Percentiles rank a stretch among this genome's conserved stretches.
Evolutionary conservation across 805 yeast species (phyloP).

Genomic region (Zygosaccharomyces gambellarensis): DNA sequence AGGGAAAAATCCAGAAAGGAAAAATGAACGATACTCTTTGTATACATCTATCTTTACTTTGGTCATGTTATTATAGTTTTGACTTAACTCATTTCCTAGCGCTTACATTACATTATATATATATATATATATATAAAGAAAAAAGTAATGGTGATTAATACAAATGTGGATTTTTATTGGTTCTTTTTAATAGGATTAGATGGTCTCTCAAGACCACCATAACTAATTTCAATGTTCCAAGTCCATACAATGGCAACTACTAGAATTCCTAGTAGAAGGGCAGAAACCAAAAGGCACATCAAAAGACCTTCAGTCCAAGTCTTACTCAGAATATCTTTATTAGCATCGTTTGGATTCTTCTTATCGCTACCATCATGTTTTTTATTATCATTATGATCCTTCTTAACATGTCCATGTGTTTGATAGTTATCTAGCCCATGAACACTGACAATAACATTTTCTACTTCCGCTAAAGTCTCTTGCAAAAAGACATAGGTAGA

Average conservation of each 20-base stretch:
- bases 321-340: conserved; percentile 26
- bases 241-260: conserved; percentile 68
- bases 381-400: conserved; percentile 4
- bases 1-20: conserved; percentile 39
- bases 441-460: conserved; percentile 22
- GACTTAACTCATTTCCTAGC: background rate
- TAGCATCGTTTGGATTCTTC: conserved; percentile 7
- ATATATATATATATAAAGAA: conserved; percentile 3
- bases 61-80: background rate
- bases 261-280: conserved; percentile 53
- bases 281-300: conserved; percentile 65
- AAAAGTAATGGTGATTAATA: conserved; percentile 5
- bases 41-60: conserved; percentile 8
- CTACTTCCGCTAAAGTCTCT: conserved; percentile 18
- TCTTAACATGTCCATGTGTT: background rate
- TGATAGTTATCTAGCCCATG: background rate
- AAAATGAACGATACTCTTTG: conserved; percentile 6
- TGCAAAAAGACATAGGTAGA: conserved; percentile 21
- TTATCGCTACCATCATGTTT: background rate
- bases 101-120: background rate
- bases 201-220: conserved; percentile 70
- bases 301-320: conserved; percentile 56
- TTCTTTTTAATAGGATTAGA: conserved; percentile 34
- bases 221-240: conserved; percentile 64
- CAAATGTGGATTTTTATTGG: conserved; percentile 13